These are phyloP conservation scores for Amoeboaphelidium protococcarum DNA, from an alignment of 371 early-diverging fungal species.

Conservation along the genomic window DNA sequence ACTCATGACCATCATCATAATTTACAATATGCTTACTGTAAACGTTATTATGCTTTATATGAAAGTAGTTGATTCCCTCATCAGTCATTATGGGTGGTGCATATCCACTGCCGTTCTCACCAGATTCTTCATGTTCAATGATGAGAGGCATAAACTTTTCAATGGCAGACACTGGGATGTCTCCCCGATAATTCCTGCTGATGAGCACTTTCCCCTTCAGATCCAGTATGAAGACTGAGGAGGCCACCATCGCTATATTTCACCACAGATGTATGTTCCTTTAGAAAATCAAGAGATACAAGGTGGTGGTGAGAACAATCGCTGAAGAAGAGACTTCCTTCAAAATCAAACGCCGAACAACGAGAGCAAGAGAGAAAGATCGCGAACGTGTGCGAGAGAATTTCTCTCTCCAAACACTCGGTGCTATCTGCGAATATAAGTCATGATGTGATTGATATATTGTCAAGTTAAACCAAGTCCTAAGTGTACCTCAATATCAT, in stretches of 20 bases:
- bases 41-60: conserved; percentile 77
- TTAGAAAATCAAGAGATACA: too few species aligned
- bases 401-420: too few species aligned
- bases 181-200: conserved; percentile 72
- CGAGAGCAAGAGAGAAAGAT: too few species aligned
- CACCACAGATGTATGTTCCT: too few species aligned
- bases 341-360: too few species aligned
- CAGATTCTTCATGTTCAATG: conserved; percentile 74
- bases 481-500: too few species aligned
- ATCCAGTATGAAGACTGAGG: conserved; percentile 61
- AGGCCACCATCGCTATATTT: conserved; percentile 4
- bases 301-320: too few species aligned
- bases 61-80: conserved; percentile 78
- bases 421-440: too few species aligned
- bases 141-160: conserved; percentile 92
- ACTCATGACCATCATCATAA: not conserved
- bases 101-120: conserved; percentile 33
- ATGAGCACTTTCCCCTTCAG: conserved; percentile 87
- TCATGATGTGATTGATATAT: too few species aligned
- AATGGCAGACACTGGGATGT: conserved; percentile 73
- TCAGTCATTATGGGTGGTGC: conserved; percentile 21
- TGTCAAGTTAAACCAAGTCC: too few species aligned
- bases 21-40: conserved; percentile 37
- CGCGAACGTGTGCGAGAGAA: too few species aligned
- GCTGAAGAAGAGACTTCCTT: too few species aligned